Conservation (phyloP, 2,329 filamentous ascomycete genomes). For the Sporothrix euskadiensis region DNA sequence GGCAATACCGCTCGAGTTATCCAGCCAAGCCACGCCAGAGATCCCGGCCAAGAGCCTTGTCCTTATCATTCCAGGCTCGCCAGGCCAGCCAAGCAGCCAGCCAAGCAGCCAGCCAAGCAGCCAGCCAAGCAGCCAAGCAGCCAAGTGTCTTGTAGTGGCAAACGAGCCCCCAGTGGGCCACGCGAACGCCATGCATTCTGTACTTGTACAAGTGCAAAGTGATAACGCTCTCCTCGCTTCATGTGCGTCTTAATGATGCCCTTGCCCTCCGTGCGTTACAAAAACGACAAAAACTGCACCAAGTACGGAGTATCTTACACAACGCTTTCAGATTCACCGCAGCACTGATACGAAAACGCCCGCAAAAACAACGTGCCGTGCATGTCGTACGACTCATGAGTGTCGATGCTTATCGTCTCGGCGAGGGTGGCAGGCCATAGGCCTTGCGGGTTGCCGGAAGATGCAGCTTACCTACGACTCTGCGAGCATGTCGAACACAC, state of each 20-base stretch:
- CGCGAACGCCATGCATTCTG: neutral
- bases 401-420: neutral
- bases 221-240: neutral
- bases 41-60: slow-evolving; percentile 9
- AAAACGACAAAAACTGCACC: neutral
- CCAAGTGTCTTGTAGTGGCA: slow-evolving; percentile 19
- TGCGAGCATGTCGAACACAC: neutral
- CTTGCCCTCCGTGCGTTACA: neutral
- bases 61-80: neutral
- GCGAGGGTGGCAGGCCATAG: neutral
- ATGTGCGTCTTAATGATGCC: neutral
- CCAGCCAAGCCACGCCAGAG: slow-evolving; percentile 19
- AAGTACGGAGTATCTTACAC: no score
- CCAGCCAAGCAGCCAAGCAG: no score
- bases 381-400: neutral
- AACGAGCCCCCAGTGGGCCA: slow-evolving; percentile 6
- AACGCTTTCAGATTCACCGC: neutral
- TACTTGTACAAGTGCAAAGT: neutral
- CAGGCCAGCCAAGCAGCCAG: slow-evolving; percentile 16
- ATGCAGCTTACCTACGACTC: neutral
- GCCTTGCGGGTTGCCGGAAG: neutral
- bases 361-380: neutral
- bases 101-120: slow-evolving; percentile 13
- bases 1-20: neutral
- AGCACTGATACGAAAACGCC: neutral